Evolutionary conservation across 768 basidiomycete genomes (phyloP), one percentile per base, ranked within the genome.

Genomic region (Pleurotus salmoneostramineus): DNA sequence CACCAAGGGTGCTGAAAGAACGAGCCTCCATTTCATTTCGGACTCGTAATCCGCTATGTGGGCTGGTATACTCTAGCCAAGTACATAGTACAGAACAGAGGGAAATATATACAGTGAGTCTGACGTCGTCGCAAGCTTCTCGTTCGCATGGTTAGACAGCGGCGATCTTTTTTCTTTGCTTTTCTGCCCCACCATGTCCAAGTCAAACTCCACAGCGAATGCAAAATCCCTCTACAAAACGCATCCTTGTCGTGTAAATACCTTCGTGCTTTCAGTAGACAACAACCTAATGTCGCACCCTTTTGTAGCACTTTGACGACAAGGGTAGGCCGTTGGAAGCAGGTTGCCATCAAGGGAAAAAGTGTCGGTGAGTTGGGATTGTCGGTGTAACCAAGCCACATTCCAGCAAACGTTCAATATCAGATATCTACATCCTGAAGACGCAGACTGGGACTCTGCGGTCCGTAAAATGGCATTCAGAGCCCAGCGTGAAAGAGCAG

Each of bases 401-500:
- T 4, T 47, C 33, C 12, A 11, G 4, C 14, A 14, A 7, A 6
- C 6, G 37, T 21, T 31, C 36, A 11, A 12, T 40, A 7, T 45
- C 42, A 72, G 82, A 32, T 83, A 80, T 60, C 72, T 83, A 37
- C 82, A 83, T 60, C 82, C 82, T 33, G 69, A 64, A 47, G 82
- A 83, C 64, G 58, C 71, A 34, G 72, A 77, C 47, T 83, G 81
- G 72, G 65, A 68, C 4, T 64, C 66, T 55, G 45, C 64, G 15
- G 65, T 61, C 47, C 58, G 63, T 37, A 57, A 57, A 34, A 60
- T 60, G 63, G 35, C 31, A 34, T 11, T 46, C 12, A 56, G 56
- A 31, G 42, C 27, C 60, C 1, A 44, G 55, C 5, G 54, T 59
- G 5, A 43, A 44, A 33, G 57, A n/a, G 48, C 62, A 58, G 59